A percentile compares a stretch with the other conserved stretches of the same genome.
Conservation (phyloP, 2,329 filamentous ascomycete species). For the Trichoderma sp. region DNA sequence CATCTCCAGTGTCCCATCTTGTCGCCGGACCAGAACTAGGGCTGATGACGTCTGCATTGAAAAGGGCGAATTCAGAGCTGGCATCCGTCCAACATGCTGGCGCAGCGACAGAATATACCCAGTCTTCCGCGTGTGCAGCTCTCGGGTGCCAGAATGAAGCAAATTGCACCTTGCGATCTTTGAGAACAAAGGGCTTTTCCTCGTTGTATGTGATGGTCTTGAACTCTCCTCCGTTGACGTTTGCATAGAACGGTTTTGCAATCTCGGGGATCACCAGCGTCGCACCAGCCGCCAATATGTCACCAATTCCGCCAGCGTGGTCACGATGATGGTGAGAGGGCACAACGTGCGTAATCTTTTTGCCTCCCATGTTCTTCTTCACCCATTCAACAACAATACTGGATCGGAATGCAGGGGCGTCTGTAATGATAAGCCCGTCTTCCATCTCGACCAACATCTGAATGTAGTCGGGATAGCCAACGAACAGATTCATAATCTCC, state of each 20-base stretch:
- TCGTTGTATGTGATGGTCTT: neutral
- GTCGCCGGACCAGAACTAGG: neutral
- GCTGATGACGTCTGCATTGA: neutral
- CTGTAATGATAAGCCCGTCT: neutral
- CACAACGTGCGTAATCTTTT: neutral
- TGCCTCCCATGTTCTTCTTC: neutral
- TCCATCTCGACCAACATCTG: neutral
- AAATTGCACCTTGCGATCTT: neutral
- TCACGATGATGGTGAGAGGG: neutral
- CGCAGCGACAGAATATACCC: neutral
- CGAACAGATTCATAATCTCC: neutral
- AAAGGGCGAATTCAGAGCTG: neutral
- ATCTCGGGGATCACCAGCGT: slow-evolving; percentile 1
- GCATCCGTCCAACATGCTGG: neutral
- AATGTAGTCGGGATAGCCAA: neutral
- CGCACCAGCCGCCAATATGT: neutral
- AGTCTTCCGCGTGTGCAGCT: neutral
- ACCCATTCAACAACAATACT: slow-evolving; percentile 1
- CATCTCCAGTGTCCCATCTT: neutral
- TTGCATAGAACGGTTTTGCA: neutral
- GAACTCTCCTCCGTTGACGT: slow-evolving; percentile 2
- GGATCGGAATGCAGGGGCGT: neutral
- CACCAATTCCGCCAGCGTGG: neutral
- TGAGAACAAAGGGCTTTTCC: neutral
- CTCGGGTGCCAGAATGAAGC: neutral